Conservation (phyloP, 352 stramenopile genomes). For the Pythium volutum region DNA sequence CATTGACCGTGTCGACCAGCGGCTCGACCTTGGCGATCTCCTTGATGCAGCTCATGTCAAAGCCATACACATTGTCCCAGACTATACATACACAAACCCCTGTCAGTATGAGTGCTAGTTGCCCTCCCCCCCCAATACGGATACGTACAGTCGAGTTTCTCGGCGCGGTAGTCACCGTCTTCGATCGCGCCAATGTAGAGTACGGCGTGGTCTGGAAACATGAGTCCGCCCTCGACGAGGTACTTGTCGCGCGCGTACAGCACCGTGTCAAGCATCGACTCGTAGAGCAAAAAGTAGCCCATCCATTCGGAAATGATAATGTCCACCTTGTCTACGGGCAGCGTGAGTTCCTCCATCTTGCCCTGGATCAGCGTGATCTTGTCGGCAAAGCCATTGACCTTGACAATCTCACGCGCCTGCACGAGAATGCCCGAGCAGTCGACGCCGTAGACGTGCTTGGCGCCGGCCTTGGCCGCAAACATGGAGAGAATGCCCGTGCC, state of each 20-base stretch:
- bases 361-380: conserved; percentile 95
- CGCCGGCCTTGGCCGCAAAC: conserved; percentile 94
- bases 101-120: background rate
- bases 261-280: conserved; percentile 98
- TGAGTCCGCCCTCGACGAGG: conserved; percentile 89
- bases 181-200: conserved; percentile 96
- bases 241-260: conserved; percentile 96
- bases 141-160: conserved; percentile 90
- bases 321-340: conserved; percentile 93
- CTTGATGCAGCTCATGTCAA: conserved; percentile 99
- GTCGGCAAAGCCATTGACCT: conserved; percentile 91
- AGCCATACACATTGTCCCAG: conserved; percentile 99
- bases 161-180: conserved; percentile 93
- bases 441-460: conserved; percentile 92
- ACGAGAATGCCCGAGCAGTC: conserved; percentile 95
- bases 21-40: conserved; percentile 96
- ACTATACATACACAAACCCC: conserved; percentile 46
- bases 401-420: conserved; percentile 94
- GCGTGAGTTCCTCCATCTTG: conserved; percentile 91
- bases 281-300: conserved; percentile 97
- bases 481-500: conserved; percentile 96
- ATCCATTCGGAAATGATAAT: conserved; percentile 99
- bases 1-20: conserved; percentile 96
- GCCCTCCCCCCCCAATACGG: too few relatives aligned
- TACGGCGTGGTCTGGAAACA: conserved; percentile 96